These are phyloP conservation scores for Colletotrichum godetiae DNA, from an alignment of 2,329 filamentous ascomycete species.

Conservation along the genomic window DNA sequence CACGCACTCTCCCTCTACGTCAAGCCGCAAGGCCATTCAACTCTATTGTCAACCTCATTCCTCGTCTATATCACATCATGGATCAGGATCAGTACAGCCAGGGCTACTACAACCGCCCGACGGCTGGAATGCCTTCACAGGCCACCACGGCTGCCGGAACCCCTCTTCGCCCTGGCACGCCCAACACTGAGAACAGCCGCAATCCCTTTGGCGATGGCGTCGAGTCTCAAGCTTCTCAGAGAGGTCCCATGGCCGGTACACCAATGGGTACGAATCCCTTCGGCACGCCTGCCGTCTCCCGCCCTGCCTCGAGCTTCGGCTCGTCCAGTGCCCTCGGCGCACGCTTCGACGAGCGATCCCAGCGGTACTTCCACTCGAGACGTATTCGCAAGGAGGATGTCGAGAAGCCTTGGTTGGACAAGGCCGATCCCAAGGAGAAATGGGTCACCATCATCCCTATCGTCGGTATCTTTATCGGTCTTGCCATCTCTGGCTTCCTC, in stretches of 20 bases:
- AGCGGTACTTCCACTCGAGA: constrained; percentile 78
- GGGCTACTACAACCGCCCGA: constrained; percentile 42
- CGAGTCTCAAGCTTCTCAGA: constrained; percentile 50
- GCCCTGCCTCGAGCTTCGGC: constrained; percentile 60
- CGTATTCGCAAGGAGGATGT: constrained; percentile 78
- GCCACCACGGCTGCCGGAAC: constrained; percentile 52
- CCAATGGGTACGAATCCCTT: constrained; percentile 55
- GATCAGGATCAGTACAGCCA: constrained; percentile 42
- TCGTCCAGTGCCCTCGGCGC: constrained; percentile 53
- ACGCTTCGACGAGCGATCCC: constrained; percentile 50
- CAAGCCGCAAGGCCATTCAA: background rate
- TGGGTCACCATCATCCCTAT: constrained; percentile 87
- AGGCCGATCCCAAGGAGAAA: constrained; percentile 82
- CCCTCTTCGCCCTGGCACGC: constrained; percentile 54
- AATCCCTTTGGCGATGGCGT: constrained; percentile 55
- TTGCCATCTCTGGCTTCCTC: constrained; percentile 76
- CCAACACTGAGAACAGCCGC: constrained; percentile 51
- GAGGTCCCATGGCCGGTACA: constrained; percentile 35
- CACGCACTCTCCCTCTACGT: background rate
- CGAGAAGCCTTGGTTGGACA: constrained; percentile 82
- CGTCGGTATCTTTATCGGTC: constrained; percentile 75
- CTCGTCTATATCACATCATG: constrained; percentile 36
- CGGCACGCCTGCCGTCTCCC: constrained; percentile 55
- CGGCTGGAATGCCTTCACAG: constrained; percentile 46
- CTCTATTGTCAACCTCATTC: background rate